phyloP scores from a whole-genome alignment of 2,329 filamentous ascomycete genomes.

The Phyllosticta citribraziliensis region DNA sequence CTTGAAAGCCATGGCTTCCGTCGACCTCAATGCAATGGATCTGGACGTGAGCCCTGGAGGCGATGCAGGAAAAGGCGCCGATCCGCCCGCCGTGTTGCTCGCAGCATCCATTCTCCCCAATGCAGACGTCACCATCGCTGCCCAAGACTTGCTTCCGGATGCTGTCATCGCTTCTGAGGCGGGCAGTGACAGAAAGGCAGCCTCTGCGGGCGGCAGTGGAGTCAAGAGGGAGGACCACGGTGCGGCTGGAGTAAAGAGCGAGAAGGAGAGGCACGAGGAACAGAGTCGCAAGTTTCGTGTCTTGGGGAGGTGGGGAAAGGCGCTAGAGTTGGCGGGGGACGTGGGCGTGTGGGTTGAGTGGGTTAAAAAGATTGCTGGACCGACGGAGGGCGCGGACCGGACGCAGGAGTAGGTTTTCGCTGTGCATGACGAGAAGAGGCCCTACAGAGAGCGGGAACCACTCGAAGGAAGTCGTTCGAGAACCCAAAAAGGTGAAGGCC shows the following conservation, averaged over 20 bases:
- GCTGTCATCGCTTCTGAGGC: slow-evolving; percentile 13
- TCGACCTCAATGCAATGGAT: neutral
- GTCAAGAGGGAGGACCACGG: slow-evolving; percentile 1
- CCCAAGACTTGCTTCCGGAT: slow-evolving; percentile 45
- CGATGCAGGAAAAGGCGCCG: slow-evolving; percentile 35
- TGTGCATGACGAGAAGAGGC: neutral
- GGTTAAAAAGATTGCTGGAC: slow-evolving; percentile 22
- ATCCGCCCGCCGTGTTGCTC: slow-evolving; percentile 41
- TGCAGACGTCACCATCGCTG: slow-evolving; percentile 47
- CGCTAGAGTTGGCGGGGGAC: slow-evolving; percentile 39
- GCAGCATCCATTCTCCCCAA: slow-evolving; percentile 45
- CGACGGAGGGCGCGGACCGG: neutral
- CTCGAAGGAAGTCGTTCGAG: too few relatives aligned
- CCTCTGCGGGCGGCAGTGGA: slow-evolving; percentile 4
- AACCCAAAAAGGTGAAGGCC: too few relatives aligned
- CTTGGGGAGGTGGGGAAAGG: slow-evolving; percentile 30
- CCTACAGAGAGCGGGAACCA: neutral
- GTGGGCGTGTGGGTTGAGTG: slow-evolving; percentile 45
- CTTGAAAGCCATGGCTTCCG: neutral
- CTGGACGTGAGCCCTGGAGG: neutral
- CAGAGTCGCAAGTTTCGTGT: slow-evolving; percentile 10
- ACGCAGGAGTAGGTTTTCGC: neutral
- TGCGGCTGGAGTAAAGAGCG: slow-evolving; percentile 6
- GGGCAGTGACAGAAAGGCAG: slow-evolving; percentile 12
- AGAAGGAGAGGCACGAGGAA: slow-evolving; percentile 14